A percentile compares a stretch with the other conserved stretches of the same genome.
Conservation (phyloP, 2,329 filamentous ascomycete species). For the Pseudogymnoascus sp. region DNA sequence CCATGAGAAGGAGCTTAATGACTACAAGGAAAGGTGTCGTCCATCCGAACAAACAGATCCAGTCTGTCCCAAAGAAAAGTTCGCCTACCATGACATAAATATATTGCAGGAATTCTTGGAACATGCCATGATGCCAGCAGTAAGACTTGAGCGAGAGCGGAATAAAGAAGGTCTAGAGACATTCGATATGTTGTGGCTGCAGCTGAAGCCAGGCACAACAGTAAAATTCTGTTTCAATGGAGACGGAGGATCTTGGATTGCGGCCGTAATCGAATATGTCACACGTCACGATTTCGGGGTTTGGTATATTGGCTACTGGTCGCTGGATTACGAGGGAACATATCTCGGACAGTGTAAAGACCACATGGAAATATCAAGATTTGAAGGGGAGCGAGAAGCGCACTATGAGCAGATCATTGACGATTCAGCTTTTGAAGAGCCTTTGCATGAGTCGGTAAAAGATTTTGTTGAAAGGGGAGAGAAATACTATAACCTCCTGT, state of each 20-base stretch:
- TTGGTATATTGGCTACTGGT: background rate
- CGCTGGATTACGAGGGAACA: background rate
- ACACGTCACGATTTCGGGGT: background rate
- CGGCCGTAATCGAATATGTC: background rate
- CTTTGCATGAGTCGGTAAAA: background rate
- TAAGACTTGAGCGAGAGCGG: conserved; percentile 4
- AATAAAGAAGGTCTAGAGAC: conserved; percentile 7
- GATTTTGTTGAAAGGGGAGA: background rate
- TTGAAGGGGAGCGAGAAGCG: background rate
- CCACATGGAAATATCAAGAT: background rate
- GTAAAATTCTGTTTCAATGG: background rate
- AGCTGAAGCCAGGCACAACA: background rate
- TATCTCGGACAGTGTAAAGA: background rate
- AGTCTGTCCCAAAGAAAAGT: background rate
- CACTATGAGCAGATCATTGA: background rate
- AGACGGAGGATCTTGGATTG: background rate
- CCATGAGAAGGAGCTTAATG: background rate
- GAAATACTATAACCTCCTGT: conserved; percentile 10
- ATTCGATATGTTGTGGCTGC: conserved; percentile 10
- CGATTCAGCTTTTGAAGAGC: background rate
- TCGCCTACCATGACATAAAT: background rate
- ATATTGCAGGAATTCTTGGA: background rate
- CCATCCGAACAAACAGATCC: background rate
- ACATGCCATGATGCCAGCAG: background rate
- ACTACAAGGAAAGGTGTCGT: background rate